Evolutionary conservation across 805 yeast species (phyloP), one percentile per base, ranked within the genome.

Genomic region (Metschnikowia noctiluminum): DNA sequence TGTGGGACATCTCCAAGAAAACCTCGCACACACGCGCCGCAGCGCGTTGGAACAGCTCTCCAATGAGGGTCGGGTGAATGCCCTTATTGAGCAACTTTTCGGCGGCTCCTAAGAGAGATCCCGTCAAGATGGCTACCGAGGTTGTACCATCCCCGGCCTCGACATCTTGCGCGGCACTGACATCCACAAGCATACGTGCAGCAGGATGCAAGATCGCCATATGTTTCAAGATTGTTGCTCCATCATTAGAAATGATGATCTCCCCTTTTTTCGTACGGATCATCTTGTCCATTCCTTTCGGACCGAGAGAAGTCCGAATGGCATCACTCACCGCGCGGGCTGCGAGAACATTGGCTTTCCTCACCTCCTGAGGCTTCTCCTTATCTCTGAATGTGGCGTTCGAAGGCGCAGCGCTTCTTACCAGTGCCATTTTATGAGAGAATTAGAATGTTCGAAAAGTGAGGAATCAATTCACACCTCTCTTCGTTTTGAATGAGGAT

Each of bases 71-170:
- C 49, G 99, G 99, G 69, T 94, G 99, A 59, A 94, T 89, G 14
- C 94, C 98, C 66, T 87, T 89, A 57, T 81, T 83, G 60, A 94
- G 78, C 51, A 94, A 76, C 65, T 85, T 85, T 60, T 94, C 99
- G 47, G 98, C 96, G 14, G 99, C 99, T 30, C 92, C 96, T 47
- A 94, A 75, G 42, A 94, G 71, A 6, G 97, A 92, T 35, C 99
- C 99, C 6, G 97, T 89, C 53, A 94, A 76, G 47, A 94, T 92
- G 28, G 95, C 99, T 31, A 94, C 99, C 2, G 97, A 85, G 0
- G 99, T 94, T 32, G 99, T 94, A 55, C 99, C 99, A 66, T 94
- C 99, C 48, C 99, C 99, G n/a, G 98, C 99, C 69, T 91, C 99
- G 35, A 91, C 87, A 61, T 94, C 99, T 71, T 94, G 99, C 1